Conservation (phyloP, 2,329 filamentous ascomycete genomes). For the Cryphonectria radicalis region DNA sequence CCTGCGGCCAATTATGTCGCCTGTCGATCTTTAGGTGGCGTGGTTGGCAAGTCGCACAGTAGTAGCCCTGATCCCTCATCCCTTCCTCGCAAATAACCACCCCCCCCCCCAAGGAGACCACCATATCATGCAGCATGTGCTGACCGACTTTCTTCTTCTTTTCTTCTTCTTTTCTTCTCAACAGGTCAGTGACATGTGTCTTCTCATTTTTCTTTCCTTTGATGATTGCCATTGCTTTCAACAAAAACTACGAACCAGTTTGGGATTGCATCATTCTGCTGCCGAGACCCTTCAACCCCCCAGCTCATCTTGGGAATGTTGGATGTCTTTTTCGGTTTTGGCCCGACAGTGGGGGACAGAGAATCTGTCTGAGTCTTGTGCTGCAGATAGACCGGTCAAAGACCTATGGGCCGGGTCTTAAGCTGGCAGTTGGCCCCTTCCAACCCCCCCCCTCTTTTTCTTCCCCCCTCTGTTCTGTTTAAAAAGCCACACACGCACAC, state of each 20-base stretch:
- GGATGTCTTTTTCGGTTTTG: neutral
- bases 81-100: conserved; percentile 3
- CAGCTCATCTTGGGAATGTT: conserved; percentile 18
- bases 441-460: neutral
- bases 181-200: conserved; percentile 28
- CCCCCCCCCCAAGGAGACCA: neutral
- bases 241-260: conserved; percentile 23
- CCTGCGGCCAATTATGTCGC: conserved; percentile 19
- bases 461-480: neutral
- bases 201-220: conserved; percentile 28
- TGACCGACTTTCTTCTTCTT: conserved; percentile 28
- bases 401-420: conserved; percentile 25
- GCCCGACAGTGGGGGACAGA: conserved; percentile 19
- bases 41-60: conserved; percentile 23
- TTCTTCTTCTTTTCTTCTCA: conserved; percentile 10
- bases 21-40: conserved; percentile 20
- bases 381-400: conserved; percentile 24
- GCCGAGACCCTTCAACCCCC: conserved; percentile 27
- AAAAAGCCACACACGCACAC: conserved; percentile 9
- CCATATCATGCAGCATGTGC: conserved; percentile 28
- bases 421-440: conserved; percentile 20
- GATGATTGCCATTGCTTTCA: conserved; percentile 24
- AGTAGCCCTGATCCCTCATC: conserved; percentile 13
- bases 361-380: conserved; percentile 20
- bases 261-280: conserved; percentile 24